Percentiles rank a stretch among this genome's conserved stretches.
These are phyloP conservation scores for Arthroderma uncinatum DNA, from an alignment of 2,329 filamentous ascomycete species.

Conservation along the genomic window DNA sequence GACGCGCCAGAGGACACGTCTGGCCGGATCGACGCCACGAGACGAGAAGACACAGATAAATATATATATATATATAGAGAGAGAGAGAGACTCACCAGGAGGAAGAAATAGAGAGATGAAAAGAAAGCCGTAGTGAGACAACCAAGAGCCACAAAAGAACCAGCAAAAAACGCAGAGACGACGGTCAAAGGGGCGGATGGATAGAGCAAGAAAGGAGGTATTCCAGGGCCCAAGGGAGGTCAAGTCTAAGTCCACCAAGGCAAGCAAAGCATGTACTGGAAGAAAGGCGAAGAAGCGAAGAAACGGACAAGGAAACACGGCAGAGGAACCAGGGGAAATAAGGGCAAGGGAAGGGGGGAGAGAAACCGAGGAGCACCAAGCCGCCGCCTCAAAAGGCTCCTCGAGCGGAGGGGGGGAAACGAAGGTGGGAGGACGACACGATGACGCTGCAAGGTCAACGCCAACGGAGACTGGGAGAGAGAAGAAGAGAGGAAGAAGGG, in stretches of 20 bases:
- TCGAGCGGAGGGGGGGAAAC: not conserved
- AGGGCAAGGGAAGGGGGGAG: conserved; percentile 18
- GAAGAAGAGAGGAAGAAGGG: not conserved
- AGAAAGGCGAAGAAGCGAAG: conserved; percentile 18
- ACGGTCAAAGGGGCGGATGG: conserved; percentile 10
- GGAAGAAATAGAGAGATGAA: conserved; percentile 16
- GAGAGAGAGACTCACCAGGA: not conserved
- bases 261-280: conserved; percentile 27
- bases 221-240: conserved; percentile 21
- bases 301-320: conserved; percentile 16
- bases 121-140: conserved; percentile 12
- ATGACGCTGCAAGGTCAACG: conserved; percentile 1
- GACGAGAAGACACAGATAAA: not conserved
- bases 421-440: not conserved
- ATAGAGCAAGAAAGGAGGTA: conserved; percentile 9
- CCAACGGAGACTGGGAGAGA: conserved; percentile 15
- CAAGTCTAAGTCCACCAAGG: conserved; percentile 14
- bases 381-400: not conserved
- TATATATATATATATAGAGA: too few species aligned
- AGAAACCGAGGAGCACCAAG: conserved; percentile 19
- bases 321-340: conserved; percentile 19
- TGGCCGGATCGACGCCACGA: not conserved
- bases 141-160: conserved; percentile 1
- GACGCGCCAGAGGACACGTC: conserved; percentile 6
- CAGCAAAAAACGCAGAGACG: not conserved